These are phyloP conservation scores for Anthoceros angustus DNA, from an alignment of 225 moss, liverwort and hornwort genomes.

Conservation along the genomic window DNA sequence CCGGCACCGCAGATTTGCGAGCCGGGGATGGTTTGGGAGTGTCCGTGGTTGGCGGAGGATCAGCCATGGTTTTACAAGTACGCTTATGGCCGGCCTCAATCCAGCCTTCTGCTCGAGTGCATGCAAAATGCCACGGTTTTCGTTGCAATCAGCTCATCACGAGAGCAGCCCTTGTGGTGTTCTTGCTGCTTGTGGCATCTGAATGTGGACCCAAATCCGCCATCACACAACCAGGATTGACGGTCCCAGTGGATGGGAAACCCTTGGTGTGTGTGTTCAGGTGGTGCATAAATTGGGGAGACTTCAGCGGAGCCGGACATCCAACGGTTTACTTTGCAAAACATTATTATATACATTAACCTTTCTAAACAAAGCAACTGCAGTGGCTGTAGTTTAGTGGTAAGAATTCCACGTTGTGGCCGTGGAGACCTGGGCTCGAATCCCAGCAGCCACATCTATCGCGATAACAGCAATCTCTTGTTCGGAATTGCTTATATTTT, in stretches of 20 bases:
- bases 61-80: too few species aligned
- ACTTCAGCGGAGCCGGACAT: constrained; percentile 2
- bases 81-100: too few species aligned
- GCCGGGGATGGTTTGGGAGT: neutral
- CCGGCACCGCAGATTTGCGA: neutral
- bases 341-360: neutral
- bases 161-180: too few species aligned
- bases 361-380: too few species aligned
- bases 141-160: too few species aligned
- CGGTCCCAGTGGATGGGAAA: neutral
- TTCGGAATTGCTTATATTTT: too few species aligned
- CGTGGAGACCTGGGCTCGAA: constrained; percentile 99
- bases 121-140: too few species aligned
- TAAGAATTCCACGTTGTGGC: constrained; percentile 99
- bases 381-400: constrained; percentile 99
- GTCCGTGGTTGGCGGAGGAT: too few species aligned
- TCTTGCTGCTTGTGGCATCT: too few species aligned
- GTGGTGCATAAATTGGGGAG: neutral
- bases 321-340: neutral
- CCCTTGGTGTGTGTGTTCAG: neutral
- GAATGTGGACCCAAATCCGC: neutral
- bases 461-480: too few species aligned
- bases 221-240: neutral
- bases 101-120: too few species aligned
- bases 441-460: constrained; percentile 94